Conservation (phyloP, 805 yeast genomes). For the Monosporozyma aerobia region DNA sequence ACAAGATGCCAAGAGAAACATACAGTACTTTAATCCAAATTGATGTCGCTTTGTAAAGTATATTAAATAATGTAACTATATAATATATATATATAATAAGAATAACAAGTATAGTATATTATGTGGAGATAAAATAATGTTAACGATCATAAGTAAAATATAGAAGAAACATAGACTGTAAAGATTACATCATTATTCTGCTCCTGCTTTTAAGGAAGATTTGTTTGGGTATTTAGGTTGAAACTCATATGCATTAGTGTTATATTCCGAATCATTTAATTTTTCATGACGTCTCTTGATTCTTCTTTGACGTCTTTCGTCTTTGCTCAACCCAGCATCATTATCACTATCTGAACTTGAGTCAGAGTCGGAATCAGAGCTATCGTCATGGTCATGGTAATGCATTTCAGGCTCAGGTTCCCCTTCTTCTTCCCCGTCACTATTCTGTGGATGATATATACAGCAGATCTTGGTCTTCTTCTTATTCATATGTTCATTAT, state of each 20-base stretch:
- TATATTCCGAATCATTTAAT: slow-evolving; percentile 23
- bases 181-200: background rate
- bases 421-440: slow-evolving; percentile 37
- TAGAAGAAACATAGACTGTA: background rate
- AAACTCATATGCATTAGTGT: slow-evolving; percentile 80
- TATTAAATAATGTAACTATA: background rate
- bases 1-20: slow-evolving; percentile 80
- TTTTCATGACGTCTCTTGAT: slow-evolving; percentile 28
- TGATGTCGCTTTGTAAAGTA: slow-evolving; percentile 35
- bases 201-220: slow-evolving; percentile 7
- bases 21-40: slow-evolving; percentile 60
- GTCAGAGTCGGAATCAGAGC: slow-evolving; percentile 24
- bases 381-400: slow-evolving; percentile 10
- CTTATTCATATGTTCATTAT: slow-evolving; percentile 80
- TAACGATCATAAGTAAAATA: background rate
- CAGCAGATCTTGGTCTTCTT: slow-evolving; percentile 90
- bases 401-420: slow-evolving; percentile 25
- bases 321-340: slow-evolving; percentile 26
- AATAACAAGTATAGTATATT: background rate
- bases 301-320: slow-evolving; percentile 28
- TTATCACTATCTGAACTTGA: slow-evolving; percentile 35
- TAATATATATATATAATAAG: background rate
- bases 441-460: slow-evolving; percentile 69
- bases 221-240: slow-evolving; percentile 55
- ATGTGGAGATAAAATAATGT: background rate